phyloP scores from a whole-genome alignment of 371 early-diverging fungal genomes.

The Enterocytospora artemiae region DNA sequence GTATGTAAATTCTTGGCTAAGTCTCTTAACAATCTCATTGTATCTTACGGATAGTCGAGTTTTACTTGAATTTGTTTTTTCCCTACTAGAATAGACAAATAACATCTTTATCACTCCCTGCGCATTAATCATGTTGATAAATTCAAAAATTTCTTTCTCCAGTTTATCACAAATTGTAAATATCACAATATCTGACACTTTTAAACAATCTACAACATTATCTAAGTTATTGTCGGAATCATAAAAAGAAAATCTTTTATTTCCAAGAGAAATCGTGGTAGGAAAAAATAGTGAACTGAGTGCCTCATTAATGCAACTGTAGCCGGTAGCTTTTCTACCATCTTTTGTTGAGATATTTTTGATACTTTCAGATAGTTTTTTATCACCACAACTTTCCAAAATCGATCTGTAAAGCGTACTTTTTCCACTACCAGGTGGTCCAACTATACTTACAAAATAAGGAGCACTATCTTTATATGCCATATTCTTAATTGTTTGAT shows the following conservation, averaged over 20 bases:
- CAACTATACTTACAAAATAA: slow-evolving; percentile 46
- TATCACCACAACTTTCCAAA: slow-evolving; percentile 41
- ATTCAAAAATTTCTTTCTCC: slow-evolving; percentile 98
- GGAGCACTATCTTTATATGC: slow-evolving; percentile 50
- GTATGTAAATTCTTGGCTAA: slow-evolving; percentile 29
- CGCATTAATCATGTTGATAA: slow-evolving; percentile 81
- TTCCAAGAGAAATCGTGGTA: slow-evolving; percentile 36
- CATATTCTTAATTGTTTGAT: slow-evolving; percentile 43
- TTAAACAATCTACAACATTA: slow-evolving; percentile 86
- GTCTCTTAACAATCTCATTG: slow-evolving; percentile 17
- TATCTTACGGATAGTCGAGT: not conserved
- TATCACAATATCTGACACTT: slow-evolving; percentile 87
- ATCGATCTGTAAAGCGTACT: slow-evolving; percentile 39
- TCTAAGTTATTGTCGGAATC: slow-evolving; percentile 66
- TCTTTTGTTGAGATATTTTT: too few species aligned
- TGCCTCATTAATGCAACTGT: too few species aligned
- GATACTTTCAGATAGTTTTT: slow-evolving; percentile 22
- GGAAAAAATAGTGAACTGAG: too few species aligned
- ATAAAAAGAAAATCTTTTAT: slow-evolving; percentile 43
- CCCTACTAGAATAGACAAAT: slow-evolving; percentile 33
- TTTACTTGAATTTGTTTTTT: too few species aligned
- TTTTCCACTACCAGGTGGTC: slow-evolving; percentile 48
- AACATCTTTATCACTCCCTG: slow-evolving; percentile 86
- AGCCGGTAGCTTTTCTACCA: too few species aligned
- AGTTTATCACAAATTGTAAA: slow-evolving; percentile 83